Percentiles rank a stretch among this genome's conserved stretches.
Conservation (phyloP, 2,329 filamentous ascomycete genomes). For the Escovopsis sp. region DNA sequence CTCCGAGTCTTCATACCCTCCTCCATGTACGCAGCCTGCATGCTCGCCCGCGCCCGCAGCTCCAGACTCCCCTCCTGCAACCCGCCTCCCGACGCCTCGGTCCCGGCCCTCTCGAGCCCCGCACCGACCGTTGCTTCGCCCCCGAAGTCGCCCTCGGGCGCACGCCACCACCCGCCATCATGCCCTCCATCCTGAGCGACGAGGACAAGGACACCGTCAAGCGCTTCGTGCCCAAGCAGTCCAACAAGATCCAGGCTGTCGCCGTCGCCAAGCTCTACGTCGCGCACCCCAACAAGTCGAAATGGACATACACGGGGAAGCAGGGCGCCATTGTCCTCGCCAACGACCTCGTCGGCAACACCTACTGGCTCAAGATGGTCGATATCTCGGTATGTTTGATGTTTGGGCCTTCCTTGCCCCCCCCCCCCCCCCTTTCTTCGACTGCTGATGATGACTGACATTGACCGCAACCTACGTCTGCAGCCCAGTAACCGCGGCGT, state of each 20-base stretch:
- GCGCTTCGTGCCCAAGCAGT: conserved; percentile 79
- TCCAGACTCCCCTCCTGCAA: not conserved
- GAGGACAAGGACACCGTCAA: conserved; percentile 95
- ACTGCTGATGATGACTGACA: not conserved
- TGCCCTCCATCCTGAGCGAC: conserved; percentile 63
- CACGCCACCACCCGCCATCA: conserved; percentile 16
- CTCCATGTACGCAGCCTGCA: not conserved
- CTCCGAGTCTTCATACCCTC: too few relatives aligned
- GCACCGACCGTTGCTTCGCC: too few relatives aligned
- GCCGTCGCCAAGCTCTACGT: conserved; percentile 88
- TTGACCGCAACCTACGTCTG: conserved; percentile 1
- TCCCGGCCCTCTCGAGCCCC: not conserved
- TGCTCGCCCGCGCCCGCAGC: not conserved
- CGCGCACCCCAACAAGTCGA: conserved; percentile 67
- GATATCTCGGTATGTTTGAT: conserved; percentile 70
- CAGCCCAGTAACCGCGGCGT: conserved; percentile 68
- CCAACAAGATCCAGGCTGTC: conserved; percentile 95
- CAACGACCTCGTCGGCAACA: conserved; percentile 88
- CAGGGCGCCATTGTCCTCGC: conserved; percentile 85
- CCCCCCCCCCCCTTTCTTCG: conserved; percentile 5
- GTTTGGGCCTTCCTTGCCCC: too few relatives aligned
- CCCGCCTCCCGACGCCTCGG: not conserved
- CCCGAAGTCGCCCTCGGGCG: too few relatives aligned
- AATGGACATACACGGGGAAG: conserved; percentile 89
- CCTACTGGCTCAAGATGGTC: conserved; percentile 94